These are phyloP conservation scores for Pseudonitzschia delicatissima DNA, from an alignment of 108 stramenopile genomes.

Conservation along the genomic window DNA sequence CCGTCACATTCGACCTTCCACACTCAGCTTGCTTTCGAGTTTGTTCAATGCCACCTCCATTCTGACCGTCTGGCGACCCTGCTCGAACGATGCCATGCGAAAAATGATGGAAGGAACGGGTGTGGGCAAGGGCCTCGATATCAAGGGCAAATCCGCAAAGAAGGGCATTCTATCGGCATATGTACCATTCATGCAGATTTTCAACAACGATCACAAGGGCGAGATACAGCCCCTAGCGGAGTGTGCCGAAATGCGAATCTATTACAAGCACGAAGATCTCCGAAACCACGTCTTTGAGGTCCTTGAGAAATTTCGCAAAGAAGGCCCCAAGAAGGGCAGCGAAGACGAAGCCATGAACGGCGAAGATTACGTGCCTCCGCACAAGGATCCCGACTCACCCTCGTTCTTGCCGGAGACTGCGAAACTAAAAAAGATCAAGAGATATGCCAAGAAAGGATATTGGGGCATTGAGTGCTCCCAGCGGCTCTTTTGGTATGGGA, in stretches of 20 bases:
- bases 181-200: conserved; percentile 73
- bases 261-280: conserved; percentile 44
- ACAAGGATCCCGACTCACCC: conserved; percentile 10
- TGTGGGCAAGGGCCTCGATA: conserved; percentile 71
- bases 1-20: conserved; percentile 57
- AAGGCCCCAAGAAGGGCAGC: conserved; percentile 9
- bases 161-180: conserved; percentile 50
- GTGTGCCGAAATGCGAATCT: conserved; percentile 50
- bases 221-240: conserved; percentile 41
- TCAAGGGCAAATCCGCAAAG: conserved; percentile 74
- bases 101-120: conserved; percentile 72
- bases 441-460: conserved; percentile 32
- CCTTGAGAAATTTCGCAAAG: conserved; percentile 30
- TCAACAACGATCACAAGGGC: conserved; percentile 42
- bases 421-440: conserved; percentile 45
- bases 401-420: not conserved
- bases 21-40: conserved; percentile 53
- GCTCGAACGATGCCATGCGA: conserved; percentile 57
- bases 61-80: conserved; percentile 77
- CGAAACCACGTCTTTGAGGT: conserved; percentile 38
- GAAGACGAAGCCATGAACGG: not conserved
- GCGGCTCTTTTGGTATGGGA: conserved; percentile 68
- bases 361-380: not conserved
- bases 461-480: conserved; percentile 60
- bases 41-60: conserved; percentile 32